Evolutionary conservation across 306 rosid species (phyloP), one percentile per base, ranked within the genome.

Genomic region (Biancaea sappan): DNA sequence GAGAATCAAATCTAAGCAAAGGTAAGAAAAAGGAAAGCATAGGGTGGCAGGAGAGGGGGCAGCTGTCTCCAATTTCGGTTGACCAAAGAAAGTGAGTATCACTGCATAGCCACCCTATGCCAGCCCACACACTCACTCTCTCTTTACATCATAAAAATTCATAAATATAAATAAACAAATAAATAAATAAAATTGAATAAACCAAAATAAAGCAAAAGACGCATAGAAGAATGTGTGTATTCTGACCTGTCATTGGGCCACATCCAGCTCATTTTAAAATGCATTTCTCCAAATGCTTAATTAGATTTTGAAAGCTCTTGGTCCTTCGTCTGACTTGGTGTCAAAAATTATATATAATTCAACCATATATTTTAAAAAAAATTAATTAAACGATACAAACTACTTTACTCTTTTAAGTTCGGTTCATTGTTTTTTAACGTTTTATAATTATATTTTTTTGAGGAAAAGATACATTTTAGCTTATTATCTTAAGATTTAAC

Each of bases 221-320:
- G 4, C 66, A 32, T 60, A 60, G 28, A 9, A 34, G 43, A 15
- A 59, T 32, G 43, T 32, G 66, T 31, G 7, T n/a, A 2, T 24
- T 7, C 44, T 18, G 66, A 34, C 44, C 66, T 60, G 66, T 60
- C 66, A 32, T n/a, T 15, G 66, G 16, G 1, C 66, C 66, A 32
- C 46, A n/a, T 60, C 66, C 46, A 60, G 46, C 66, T 60, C 25
- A 60, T 18, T 32, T 60, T 18, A 60, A 1, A 60, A 60, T 60
- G 7, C 25, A 32, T 59, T 59, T n/a, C 15, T 32, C 3, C 11
- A 1, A 16, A 29, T 59, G 1, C 32, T 59, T 59, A 5, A 28
- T 28, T 26, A 14, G 38, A 16, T 58, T 29, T 29, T 13, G 46
- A 40, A 40, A 40, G 11, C 11, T 11, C 1, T 40, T 40, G 2